Base-by-base conservation (phyloP, 768 basidiomycete genomes). In the Panaeolus cyanescens region DNA sequence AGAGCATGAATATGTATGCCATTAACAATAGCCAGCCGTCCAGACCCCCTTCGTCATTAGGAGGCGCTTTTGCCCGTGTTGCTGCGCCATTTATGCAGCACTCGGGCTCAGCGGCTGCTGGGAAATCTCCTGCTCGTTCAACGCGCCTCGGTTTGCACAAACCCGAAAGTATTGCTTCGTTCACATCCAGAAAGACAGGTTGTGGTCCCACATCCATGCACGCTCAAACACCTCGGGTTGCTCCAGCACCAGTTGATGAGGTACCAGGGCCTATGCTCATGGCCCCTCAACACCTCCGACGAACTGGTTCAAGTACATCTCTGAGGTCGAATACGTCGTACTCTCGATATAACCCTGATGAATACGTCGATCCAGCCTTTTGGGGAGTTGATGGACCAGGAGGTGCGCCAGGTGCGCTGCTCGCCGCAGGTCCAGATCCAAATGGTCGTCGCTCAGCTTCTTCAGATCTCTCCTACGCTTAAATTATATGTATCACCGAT, bases 301-400 rank as follows among this genome's bases (percentile, higher is more conserved):
- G 71, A 15, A 56, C 60, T 7, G 57, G 65, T 33, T 77, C 76
- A 20, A 72, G 68, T 54, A 60, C 68, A 13, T 77, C 77, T 8
- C 45, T 77, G 45, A 71, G 67, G 33, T 74, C 75, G 15, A 60
- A 53, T 22, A 65, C 65, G 7, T 73, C 74, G 5, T 76, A 72
- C 54, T 62, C 62, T 17, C 68, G 59, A 55, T 78, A 64, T 58
- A 67, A 75, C 40, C 72, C 71, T 1, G 12, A 60, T 3, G 71
- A 55, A 15, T 78, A 78, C 60, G 64, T 71, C 19, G 77, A 78
- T 60, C 77, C 75, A 7, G 75, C 75, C 17, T 72, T 55, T 53
- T 75, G 68, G 68, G 59, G 58, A 1, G 42, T 54, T 5, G 62
- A 66, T 56, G 70, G 67, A 5, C 61, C 59, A 5, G 59, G 58